Evolutionary conservation across 2,329 filamentous ascomycete species (phyloP), one percentile per base, ranked within the genome.

Genomic region (Aspergillus japonicus): DNA sequence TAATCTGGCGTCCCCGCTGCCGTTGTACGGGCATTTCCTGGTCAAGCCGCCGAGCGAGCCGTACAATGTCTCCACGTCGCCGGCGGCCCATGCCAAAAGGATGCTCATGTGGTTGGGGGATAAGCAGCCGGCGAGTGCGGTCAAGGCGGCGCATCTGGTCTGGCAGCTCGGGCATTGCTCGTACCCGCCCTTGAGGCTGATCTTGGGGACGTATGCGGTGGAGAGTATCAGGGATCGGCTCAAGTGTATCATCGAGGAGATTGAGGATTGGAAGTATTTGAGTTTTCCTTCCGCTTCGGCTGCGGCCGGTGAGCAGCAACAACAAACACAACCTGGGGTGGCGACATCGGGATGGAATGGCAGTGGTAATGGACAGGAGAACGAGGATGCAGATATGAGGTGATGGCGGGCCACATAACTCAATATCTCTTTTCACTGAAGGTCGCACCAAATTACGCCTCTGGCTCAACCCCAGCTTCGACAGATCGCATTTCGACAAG

Each of bases 61-160:
- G 0, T 99, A 99, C 73, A 84, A 87, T 5, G 85, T 87, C 21
- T 80, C 89, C 0, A 91, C 89, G 2, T 89, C 90, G 11, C 95
- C 95, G 0, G 91, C 95, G 1, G 84, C 93, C 3, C 95, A 99
- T 77, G 92, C 93, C 1, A 89, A 90, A 69, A 83, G 94, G 29
- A 95, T 98, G 83, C 87, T 98, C 12, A 92, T 96, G 75, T 98
- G 95, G 95, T 82, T 98, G 21, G 91, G 91, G 16, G 92, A 97
- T 71, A 86, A 91, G 62, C 94, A 98, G 75, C 94, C 94, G 4
- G 95, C 92, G 12, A 96, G 91, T 74, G 92, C 92, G 0, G 89
- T 96, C 57, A 96, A 96, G 77, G 94, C 92, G 61, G 92, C 92
- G 2, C 92, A 98, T 79, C 79, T 98, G 58, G 89, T 96, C 6